Base-by-base conservation (phyloP, 768 basidiomycete species). In the Mycena vulgaris region DNA sequence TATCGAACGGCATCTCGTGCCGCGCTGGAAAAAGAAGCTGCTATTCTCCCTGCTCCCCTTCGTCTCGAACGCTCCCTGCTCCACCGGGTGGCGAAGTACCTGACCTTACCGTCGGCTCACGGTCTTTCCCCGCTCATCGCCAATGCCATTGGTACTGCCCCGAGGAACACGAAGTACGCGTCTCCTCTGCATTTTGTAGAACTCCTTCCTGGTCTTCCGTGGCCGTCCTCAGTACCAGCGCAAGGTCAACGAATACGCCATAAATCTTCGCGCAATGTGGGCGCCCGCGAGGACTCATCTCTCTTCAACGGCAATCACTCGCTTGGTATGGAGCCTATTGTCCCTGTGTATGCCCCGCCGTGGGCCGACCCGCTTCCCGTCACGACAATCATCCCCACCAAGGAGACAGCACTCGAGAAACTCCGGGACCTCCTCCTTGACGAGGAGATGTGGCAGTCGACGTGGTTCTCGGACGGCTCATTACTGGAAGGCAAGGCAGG, bases 391-490 rank as follows among this genome's bases (percentile, higher is more conserved):
- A 56, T 47, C 25, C 60, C 60, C 5, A 14, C 60, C 8, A 62
- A 62, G 30, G 27, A 21, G 6, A 21, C 4, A 28, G 60, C 60
- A 2, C 8, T 49, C 19, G 30, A 16, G 13, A 31, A 30, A 2
- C 60, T 62, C 30, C 25, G 27, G 5, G 30, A 25, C 3, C 10
- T 49, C 6, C 60, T 49, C 10, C 16, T 21, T 8, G 42, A 45
- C 17, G 9, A 19, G 16, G 21, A 21, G 7, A 17, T 8, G 16
- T 19, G 5, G 9, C 9, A 45, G 13, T 8, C 47, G 17, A 60
- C 47, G 3, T 63, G 62, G 62, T 63, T 51, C 25, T 52, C 62
- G 13, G 62, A 63, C 62, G 62, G n/a, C n/a, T n/a, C n/a, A n/a
- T n/a, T n/a, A n/a, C n/a, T n/a, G n/a, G n/a, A n/a, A n/a, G n/a